Evolutionary conservation across 345 rosid genomes (phyloP).

Genomic region (Moricandia arvensis): DNA sequence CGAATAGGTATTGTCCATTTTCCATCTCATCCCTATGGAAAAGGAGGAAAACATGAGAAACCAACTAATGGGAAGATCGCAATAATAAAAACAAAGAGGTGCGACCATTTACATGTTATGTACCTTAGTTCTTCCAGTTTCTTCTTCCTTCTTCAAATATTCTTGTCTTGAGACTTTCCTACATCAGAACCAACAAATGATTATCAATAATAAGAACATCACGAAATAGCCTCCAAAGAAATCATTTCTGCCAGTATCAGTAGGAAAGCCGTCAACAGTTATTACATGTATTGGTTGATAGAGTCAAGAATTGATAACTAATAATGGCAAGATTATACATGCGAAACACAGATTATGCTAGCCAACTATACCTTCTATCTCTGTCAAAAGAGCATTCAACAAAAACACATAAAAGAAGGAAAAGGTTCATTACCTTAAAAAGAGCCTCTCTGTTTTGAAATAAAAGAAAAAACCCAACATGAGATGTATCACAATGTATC

Average conservation of each 20-base stretch:
- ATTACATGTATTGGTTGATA: background rate
- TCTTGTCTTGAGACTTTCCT: constrained; percentile 89
- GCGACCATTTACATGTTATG: background rate
- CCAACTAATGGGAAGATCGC: background rate
- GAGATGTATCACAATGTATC: too few species aligned
- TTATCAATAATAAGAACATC: constrained; percentile 6
- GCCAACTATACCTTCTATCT: background rate
- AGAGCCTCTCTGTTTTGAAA: constrained; percentile 57
- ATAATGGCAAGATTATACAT: background rate
- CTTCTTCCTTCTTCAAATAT: constrained; percentile 89
- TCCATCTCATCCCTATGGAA: constrained; percentile 73
- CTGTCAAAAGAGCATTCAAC: background rate
- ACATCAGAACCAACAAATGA: constrained; percentile 31
- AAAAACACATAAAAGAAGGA: constrained; percentile 4
- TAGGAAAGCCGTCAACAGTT: background rate
- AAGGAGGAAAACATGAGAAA: constrained; percentile 10
- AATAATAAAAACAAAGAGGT: background rate
- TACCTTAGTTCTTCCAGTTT: constrained; percentile 92
- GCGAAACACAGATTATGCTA: background rate
- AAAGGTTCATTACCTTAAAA: constrained; percentile 57
- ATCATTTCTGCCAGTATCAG: constrained; percentile 10
- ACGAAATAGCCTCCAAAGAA: background rate
- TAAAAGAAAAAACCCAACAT: constrained; percentile 2
- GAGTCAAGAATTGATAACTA: background rate
- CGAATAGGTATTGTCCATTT: constrained; percentile 82